These are phyloP conservation scores for Solanum ossicruentum DNA, from an alignment of 257 asterid species.

Conservation along the genomic window DNA sequence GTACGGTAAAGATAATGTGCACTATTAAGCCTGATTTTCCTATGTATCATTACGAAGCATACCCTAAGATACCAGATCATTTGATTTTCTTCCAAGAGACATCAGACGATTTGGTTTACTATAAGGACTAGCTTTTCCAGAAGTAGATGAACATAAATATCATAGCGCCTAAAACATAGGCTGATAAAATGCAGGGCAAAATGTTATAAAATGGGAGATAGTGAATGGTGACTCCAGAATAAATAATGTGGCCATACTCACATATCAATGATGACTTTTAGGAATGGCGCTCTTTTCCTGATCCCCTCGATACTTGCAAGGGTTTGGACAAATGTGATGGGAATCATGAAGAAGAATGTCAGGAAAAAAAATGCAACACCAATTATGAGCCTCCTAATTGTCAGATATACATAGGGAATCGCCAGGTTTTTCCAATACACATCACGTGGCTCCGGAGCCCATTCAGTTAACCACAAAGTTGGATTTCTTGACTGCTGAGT, in stretches of 20 bases:
- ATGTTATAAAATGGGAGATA: not conserved
- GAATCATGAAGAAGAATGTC: conserved; percentile 85
- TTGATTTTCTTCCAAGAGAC: not conserved
- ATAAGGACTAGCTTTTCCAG: not conserved
- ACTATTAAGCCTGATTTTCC: not conserved
- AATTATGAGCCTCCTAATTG: conserved; percentile 60
- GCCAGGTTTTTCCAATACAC: conserved; percentile 84
- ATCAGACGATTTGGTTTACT: not conserved
- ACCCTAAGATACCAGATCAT: not conserved
- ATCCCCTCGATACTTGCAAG: conserved; percentile 76
- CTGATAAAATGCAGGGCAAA: not conserved
- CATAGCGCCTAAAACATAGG: not conserved
- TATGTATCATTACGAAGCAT: not conserved
- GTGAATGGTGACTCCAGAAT: not conserved
- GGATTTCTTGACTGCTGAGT: conserved; percentile 88
- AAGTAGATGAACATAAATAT: not conserved
- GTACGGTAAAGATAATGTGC: not conserved
- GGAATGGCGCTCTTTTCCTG: conserved; percentile 36
- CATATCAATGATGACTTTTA: conserved; percentile 58
- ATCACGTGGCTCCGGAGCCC: conserved; percentile 97
- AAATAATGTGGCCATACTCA: conserved; percentile 19
- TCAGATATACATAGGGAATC: conserved; percentile 72
- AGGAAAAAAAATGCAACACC: conserved; percentile 85
- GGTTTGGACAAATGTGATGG: conserved; percentile 77
- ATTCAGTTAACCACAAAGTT: conserved; percentile 80